Evolutionary conservation across 768 basidiomycete genomes (phyloP).

Genomic region (Tulasnella sp.): DNA sequence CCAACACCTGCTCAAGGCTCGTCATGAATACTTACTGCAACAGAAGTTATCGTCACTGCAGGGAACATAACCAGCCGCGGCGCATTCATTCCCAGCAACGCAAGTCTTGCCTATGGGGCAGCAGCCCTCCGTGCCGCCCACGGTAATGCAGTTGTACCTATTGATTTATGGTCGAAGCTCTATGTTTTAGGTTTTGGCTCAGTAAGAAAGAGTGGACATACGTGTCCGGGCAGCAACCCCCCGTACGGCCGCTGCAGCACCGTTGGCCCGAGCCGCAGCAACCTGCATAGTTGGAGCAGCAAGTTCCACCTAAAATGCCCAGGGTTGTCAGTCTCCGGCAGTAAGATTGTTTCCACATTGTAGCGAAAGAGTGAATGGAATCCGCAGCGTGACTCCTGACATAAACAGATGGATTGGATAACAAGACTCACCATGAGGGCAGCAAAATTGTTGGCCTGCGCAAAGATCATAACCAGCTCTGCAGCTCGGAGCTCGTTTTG

Average conservation of each 20-base stretch:
- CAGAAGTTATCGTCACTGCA: slow-evolving; percentile 24
- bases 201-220: neutral
- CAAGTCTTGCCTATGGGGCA: slow-evolving; percentile 21
- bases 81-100: slow-evolving; percentile 7
- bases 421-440: slow-evolving; percentile 16
- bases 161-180: neutral
- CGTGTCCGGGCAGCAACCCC: slow-evolving; percentile 11
- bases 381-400: neutral
- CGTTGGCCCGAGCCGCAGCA: no score
- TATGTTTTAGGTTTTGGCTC: neutral
- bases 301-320: slow-evolving; percentile 3
- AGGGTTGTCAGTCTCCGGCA: neutral
- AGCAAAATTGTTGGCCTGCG: neutral
- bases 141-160: neutral
- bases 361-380: no score
- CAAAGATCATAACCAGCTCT: slow-evolving; percentile 15
- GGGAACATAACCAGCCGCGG: slow-evolving; percentile 3
- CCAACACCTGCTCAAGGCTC: neutral
- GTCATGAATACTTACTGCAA: neutral
- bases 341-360: neutral
- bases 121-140: neutral
- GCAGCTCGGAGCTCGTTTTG: neutral
- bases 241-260: no score
- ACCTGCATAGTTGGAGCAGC: neutral
- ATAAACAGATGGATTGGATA: neutral